Percentiles rank a stretch among this genome's conserved stretches.
Evolutionary conservation across 352 stramenopile genomes (phyloP).

Genomic region (Phytophthora pistaciae): DNA sequence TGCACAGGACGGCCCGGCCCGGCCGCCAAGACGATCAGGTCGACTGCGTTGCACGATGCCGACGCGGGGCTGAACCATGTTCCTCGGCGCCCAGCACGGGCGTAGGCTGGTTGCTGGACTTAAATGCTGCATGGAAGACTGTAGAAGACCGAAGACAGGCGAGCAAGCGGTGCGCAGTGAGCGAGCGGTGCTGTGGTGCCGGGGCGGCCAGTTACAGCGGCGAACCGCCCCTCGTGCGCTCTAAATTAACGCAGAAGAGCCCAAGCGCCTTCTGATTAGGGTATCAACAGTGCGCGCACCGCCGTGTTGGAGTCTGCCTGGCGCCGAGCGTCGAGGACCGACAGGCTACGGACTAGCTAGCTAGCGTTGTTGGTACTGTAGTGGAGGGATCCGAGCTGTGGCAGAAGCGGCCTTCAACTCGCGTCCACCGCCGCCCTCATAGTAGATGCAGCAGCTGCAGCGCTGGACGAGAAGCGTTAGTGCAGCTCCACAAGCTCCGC

Average conservation of each 20-base stretch:
- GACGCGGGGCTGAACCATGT: not conserved
- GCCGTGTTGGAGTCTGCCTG: not conserved
- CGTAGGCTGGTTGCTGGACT: constrained; percentile 20
- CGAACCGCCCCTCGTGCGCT: not conserved
- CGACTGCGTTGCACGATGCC: not conserved
- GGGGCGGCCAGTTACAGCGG: not conserved
- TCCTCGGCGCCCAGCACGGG: not conserved
- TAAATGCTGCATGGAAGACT: constrained; percentile 14
- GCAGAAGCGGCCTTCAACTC: not conserved
- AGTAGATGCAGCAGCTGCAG: not conserved
- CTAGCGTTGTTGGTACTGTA: too few relatives aligned
- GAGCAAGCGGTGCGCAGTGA: not conserved
- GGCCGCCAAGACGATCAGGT: not conserved
- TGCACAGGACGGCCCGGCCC: not conserved
- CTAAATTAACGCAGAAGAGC: constrained; percentile 1
- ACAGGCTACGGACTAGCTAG: not conserved
- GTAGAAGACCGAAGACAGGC: constrained; percentile 13
- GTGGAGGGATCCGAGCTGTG: not conserved
- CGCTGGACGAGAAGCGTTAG: not conserved
- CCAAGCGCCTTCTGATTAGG: constrained; percentile 1
- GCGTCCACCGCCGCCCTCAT: not conserved
- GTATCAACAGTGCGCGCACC: constrained; percentile 1
- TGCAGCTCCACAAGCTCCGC: not conserved
- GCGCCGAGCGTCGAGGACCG: not conserved
- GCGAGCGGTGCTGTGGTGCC: not conserved